Conservation (phyloP, 2,329 filamentous ascomycete genomes). For the Pseudogymnoascus sp. region DNA sequence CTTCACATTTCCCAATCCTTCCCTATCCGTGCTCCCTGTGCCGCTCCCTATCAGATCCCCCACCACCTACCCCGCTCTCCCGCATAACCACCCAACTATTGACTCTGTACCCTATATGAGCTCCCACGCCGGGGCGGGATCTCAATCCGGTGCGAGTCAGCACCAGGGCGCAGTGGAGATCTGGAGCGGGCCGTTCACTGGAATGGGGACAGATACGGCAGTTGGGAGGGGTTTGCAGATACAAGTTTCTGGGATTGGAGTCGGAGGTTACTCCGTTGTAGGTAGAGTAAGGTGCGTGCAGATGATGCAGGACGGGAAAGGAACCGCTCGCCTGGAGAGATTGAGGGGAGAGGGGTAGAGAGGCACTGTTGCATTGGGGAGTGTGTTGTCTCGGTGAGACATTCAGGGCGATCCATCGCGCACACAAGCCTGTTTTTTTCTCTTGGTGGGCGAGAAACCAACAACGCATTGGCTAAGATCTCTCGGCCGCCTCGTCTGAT, state of each 20-base stretch:
- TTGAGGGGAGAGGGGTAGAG: not conserved
- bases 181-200: not conserved
- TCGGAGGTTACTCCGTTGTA: not conserved
- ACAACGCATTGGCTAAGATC: not conserved
- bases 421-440: slow-evolving; percentile 2
- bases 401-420: not conserved
- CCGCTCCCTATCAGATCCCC: not conserved
- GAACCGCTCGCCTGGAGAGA: slow-evolving; percentile 5
- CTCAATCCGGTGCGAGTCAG: not conserved
- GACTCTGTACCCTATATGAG: not conserved
- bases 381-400: slow-evolving; percentile 2
- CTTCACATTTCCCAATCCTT: not conserved
- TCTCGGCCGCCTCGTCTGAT: not conserved
- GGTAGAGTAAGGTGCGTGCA: not conserved
- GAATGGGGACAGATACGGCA: not conserved
- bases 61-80: not conserved
- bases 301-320: not conserved
- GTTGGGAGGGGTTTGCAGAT: not conserved
- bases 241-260: not conserved
- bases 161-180: not conserved
- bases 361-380: not conserved
- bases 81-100: slow-evolving; percentile 2
- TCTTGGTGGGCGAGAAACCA: not conserved
- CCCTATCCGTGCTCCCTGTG: not conserved
- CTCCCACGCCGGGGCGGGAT: not conserved